Percentiles rank a stretch among this genome's conserved stretches.
Conservation (phyloP, 2,329 filamentous ascomycete species). For the Cryphonectria japonica region DNA sequence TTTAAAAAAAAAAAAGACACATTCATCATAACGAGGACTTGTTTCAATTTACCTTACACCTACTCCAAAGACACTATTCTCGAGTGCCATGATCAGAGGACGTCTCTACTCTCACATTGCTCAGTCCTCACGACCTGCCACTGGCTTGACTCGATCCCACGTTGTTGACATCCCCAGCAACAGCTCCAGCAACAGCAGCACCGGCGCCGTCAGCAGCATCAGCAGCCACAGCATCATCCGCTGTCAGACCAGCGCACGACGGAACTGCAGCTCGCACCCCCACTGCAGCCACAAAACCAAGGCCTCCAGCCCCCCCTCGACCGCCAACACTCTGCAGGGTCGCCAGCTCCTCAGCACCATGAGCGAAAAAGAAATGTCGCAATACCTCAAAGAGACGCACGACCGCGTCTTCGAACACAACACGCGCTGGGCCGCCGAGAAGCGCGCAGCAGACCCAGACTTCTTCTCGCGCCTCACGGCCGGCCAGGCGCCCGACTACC, state of each 20-base stretch:
- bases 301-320: conserved; percentile 20
- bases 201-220: not conserved
- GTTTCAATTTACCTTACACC: not conserved
- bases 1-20: not conserved
- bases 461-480: conserved; percentile 68
- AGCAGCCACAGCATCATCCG: not conserved
- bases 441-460: conserved; percentile 60
- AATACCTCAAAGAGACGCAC: conserved; percentile 66
- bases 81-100: conserved; percentile 26
- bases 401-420: conserved; percentile 73
- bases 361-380: conserved; percentile 48
- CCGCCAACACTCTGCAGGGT: not conserved
- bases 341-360: conserved; percentile 16
- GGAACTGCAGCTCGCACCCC: not conserved
- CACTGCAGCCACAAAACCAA: not conserved
- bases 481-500: conserved; percentile 71
- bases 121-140: conserved; percentile 2
- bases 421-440: conserved; percentile 65
- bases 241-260: not conserved
- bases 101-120: conserved; percentile 21
- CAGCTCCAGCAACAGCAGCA: not conserved
- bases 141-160: too few relatives aligned
- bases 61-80: not conserved
- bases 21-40: not conserved
- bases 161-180: conserved; percentile 1